These are phyloP conservation scores for Tetrapisispora phaffii DNA, from an alignment of 805 yeast genomes.

Conservation along the genomic window DNA sequence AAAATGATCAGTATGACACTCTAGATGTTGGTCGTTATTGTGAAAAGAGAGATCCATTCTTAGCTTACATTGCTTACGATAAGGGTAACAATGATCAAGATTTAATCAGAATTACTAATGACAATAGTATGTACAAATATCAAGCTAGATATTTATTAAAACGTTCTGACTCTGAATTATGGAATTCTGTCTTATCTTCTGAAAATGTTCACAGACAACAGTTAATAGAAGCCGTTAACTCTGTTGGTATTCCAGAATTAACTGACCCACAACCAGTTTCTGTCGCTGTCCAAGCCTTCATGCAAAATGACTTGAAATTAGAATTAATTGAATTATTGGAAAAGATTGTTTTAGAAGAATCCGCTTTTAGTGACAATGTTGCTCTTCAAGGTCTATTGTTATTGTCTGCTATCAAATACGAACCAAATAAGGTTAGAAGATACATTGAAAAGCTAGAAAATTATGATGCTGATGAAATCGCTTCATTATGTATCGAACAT, in stretches of 20 bases:
- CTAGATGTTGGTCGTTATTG: conserved; percentile 94
- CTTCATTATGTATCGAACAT: conserved; percentile 81
- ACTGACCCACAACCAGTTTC: conserved; percentile 91
- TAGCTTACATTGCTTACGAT: conserved; percentile 95
- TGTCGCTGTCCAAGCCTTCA: conserved; percentile 86
- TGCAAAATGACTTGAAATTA: conserved; percentile 86
- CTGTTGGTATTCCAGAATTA: conserved; percentile 91
- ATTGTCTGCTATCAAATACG: conserved; percentile 93
- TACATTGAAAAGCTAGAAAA: conserved; percentile 85
- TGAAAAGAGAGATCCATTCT: conserved; percentile 97
- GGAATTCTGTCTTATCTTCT: conserved; percentile 67
- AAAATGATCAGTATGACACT: conserved; percentile 85
- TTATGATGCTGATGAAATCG: conserved; percentile 89
- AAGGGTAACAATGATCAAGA: conserved; percentile 90
- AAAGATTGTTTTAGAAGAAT: conserved; percentile 92
- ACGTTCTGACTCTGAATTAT: conserved; percentile 76
- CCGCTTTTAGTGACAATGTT: conserved; percentile 92
- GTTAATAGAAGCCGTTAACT: conserved; percentile 86
- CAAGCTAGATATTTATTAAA: conserved; percentile 92
- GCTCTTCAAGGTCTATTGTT: conserved; percentile 88
- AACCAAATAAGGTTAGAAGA: conserved; percentile 69
- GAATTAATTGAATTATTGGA: conserved; percentile 92
- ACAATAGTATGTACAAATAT: conserved; percentile 95
- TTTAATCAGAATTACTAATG: conserved; percentile 84
- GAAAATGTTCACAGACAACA: conserved; percentile 85